Base-by-base conservation (phyloP, 2,329 filamentous ascomycete species). In the Ophiostoma sp. region DNA sequence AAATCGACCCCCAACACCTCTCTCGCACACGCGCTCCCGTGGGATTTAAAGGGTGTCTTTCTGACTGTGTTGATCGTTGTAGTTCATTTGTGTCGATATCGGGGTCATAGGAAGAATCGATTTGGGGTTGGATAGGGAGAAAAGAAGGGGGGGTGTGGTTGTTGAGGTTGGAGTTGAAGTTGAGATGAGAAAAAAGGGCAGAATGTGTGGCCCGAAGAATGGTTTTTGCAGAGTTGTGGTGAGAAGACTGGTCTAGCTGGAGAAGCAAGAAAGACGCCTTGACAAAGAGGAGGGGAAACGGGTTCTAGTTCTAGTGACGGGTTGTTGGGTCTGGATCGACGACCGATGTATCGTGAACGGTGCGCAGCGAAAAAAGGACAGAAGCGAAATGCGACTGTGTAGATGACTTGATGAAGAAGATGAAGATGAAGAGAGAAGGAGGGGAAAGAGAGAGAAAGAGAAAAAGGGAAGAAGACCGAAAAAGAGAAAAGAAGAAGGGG, bases 1-100 rank as follows among this genome's bases (percentile, higher is more conserved):
- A 87, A 82, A 86, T 85, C 83, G 83, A 79, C 72, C 73, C 73
- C 80, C 81, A 78, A 74, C 80, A 81, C 79, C 84, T 87, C 84
- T 80, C 85, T 86, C 84, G 83, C 84, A 82, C 84, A 83, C 84
- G 82, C 83, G 82, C 83, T 87, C 85, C 85, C 87, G 87, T 88
- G 83, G 83, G 84, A 81, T 87, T 89, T 87, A 90, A 89, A 89
- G 87, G 84, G 87, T 89, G 86, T 84, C 85, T 83, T 81, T 81
- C 80, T 83, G 83, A 83, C 83, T 83, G 74, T 81, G 78, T 73
- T 78, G 77, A 75, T 78, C 79, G 80, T 78, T 80, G 78, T 77
- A 82, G 82, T 79, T 83, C 83, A 85, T 85, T 85, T 80, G 83
- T 81, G 81, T 79, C 77, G 79, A 74, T 81, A 79, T 79, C 77